Conservation (phyloP, 108 stramenopile species). For the Phaeodactylum tricornutum region DNA sequence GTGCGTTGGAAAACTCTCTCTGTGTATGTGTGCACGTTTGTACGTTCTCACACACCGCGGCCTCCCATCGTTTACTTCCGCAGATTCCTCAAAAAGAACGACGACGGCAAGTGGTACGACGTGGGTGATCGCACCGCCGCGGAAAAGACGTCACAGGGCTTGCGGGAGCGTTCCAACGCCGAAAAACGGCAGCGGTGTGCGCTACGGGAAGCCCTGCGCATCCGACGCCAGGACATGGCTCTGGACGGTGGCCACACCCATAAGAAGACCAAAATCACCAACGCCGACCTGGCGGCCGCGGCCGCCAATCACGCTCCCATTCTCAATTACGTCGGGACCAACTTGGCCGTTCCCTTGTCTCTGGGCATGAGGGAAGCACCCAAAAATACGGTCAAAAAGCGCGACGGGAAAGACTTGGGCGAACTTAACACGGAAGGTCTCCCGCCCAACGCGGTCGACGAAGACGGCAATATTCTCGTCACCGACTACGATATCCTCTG, state of each 20-base stretch:
- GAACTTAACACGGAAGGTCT: constrained; percentile 18
- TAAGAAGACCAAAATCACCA: constrained; percentile 20
- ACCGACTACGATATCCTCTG: constrained; percentile 43
- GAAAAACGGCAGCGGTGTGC: constrained; percentile 38
- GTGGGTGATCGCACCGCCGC: constrained; percentile 59
- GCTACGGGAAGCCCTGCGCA: constrained; percentile 27
- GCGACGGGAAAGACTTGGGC: not conserved
- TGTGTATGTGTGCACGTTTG: no score
- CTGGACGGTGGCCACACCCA: not conserved
- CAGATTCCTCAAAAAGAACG: constrained; percentile 57
- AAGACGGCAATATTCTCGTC: constrained; percentile 42
- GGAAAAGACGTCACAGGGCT: constrained; percentile 65
- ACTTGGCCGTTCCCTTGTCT: constrained; percentile 16
- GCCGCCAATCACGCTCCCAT: not conserved
- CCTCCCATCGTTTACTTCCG: constrained; percentile 19
- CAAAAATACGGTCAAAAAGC: not conserved
- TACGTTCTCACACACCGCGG: no score
- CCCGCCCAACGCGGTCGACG: constrained; percentile 37
- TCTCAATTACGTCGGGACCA: constrained; percentile 17
- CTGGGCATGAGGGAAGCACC: constrained; percentile 12
- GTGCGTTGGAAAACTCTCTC: no score
- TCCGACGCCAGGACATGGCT: constrained; percentile 14
- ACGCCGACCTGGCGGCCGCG: not conserved
- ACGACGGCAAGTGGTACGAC: constrained; percentile 55
- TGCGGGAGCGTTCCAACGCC: constrained; percentile 58